Percentiles rank a stretch among this genome's conserved stretches.
Evolutionary conservation across 2,329 filamentous ascomycete species (phyloP).

Genomic region (Clathrospora elynae): DNA sequence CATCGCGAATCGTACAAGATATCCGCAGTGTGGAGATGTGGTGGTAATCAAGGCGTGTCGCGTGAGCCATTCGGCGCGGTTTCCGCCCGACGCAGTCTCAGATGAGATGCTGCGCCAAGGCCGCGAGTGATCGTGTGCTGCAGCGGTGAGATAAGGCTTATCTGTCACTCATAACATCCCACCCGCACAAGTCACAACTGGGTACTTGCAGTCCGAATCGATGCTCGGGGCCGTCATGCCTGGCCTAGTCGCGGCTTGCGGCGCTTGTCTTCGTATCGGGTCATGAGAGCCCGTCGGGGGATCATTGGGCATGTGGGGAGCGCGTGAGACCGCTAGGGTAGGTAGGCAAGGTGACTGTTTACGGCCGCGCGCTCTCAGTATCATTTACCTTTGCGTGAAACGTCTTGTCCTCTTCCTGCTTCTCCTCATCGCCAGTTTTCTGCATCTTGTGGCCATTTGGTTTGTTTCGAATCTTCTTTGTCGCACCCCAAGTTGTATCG

Average conservation of each 20-base stretch:
- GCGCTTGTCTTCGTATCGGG: conserved; percentile 27
- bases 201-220: too few relatives aligned
- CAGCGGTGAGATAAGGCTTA: conserved; percentile 24
- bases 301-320: conserved; percentile 24
- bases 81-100: neutral
- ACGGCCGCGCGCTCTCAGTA: conserved; percentile 5
- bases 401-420: conserved; percentile 6
- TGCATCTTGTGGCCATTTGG: conserved; percentile 3
- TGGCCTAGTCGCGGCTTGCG: conserved; percentile 23
- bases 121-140: conserved; percentile 23
- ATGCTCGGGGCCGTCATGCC: conserved; percentile 21
- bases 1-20: conserved; percentile 1
- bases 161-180: conserved; percentile 21
- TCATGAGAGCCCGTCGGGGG: conserved; percentile 32
- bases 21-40: conserved; percentile 2
- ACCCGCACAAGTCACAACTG: conserved; percentile 23
- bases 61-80: conserved; percentile 3
- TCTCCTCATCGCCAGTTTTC: neutral
- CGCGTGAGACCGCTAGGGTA: too few relatives aligned
- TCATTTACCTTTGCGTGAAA: neutral
- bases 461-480: conserved; percentile 7
- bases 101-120: conserved; percentile 21
- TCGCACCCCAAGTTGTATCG: conserved; percentile 14
- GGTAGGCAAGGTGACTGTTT: conserved; percentile 22
- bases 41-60: conserved; percentile 1